These are phyloP conservation scores for Rhododendron molle DNA, from an alignment of 148 eudicot genomes.

Conservation along the genomic window DNA sequence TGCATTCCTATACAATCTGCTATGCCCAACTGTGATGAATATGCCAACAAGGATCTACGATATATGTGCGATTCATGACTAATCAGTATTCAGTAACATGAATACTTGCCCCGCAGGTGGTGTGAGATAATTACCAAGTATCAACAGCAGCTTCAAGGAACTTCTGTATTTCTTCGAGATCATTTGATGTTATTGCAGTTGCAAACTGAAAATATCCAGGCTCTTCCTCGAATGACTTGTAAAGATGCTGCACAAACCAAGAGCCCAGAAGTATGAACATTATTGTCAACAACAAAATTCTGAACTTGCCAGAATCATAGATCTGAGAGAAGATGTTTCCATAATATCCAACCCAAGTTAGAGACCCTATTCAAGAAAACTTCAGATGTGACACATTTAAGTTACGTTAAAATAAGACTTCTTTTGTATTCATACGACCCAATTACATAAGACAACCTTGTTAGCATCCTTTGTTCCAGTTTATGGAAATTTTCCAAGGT, in stretches of 20 bases:
- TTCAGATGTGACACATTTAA: neutral
- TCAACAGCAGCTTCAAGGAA: constrained; percentile 87
- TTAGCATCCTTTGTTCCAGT: neutral
- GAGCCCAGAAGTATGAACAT: neutral
- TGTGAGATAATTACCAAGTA: constrained; percentile 19
- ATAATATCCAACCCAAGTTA: neutral
- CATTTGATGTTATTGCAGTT: constrained; percentile 68
- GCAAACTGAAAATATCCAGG: constrained; percentile 80
- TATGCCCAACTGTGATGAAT: neutral
- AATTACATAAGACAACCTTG: neutral
- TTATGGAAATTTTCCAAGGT: neutral
- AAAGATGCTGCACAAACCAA: constrained; percentile 61
- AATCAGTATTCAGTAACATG: neutral
- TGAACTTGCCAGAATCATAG: neutral
- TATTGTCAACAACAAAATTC: neutral
- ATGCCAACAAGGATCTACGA: neutral
- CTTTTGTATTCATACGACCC: neutral
- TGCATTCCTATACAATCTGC: neutral
- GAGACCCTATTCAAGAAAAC: neutral
- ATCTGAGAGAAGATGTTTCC: neutral
- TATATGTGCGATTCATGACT: neutral
- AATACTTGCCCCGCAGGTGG: neutral
- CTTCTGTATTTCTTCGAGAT: constrained; percentile 90
- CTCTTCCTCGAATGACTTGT: constrained; percentile 78
- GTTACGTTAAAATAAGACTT: neutral